Percentiles rank a stretch among this genome's conserved stretches.
Conservation (phyloP, 768 basidiomycete species). For the Xerocomus spinulosus region DNA sequence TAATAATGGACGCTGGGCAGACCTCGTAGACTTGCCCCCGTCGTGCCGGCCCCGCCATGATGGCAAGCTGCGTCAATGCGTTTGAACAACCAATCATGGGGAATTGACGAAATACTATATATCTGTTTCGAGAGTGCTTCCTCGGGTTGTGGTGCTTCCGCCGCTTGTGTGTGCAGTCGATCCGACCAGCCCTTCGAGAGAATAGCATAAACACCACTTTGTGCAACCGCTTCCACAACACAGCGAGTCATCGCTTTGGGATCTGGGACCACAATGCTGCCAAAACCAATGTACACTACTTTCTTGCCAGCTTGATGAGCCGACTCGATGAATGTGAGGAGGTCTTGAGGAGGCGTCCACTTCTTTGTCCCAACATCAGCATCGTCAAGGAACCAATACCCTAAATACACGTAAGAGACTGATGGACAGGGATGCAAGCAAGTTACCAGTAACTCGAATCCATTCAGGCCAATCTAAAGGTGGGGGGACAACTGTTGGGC, state of each 20-base stretch:
- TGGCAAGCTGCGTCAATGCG: slow-evolving; percentile 96
- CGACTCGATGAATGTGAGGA: slow-evolving; percentile 76
- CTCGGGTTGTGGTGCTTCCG: slow-evolving; percentile 57
- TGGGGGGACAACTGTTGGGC: slow-evolving; percentile 82
- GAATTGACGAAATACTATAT: slow-evolving; percentile 79
- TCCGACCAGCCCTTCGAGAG: slow-evolving; percentile 99
- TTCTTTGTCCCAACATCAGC: slow-evolving; percentile 85
- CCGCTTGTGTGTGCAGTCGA: slow-evolving; percentile 64
- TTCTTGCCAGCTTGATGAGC: slow-evolving; percentile 77
- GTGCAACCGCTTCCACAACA: slow-evolving; percentile 82
- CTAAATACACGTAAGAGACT: slow-evolving; percentile 35
- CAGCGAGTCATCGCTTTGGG: slow-evolving; percentile 88
- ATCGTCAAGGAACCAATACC: slow-evolving; percentile 96
- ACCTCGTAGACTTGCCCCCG: slow-evolving; percentile 92
- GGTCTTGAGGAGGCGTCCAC: slow-evolving; percentile 81
- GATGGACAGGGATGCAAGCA: slow-evolving; percentile 1
- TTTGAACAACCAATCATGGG: slow-evolving; percentile 95
- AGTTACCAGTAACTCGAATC: slow-evolving; percentile 84
- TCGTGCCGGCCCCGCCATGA: slow-evolving; percentile 96
- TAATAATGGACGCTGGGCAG: slow-evolving; percentile 14
- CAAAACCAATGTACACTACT: slow-evolving; percentile 96
- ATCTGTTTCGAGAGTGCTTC: slow-evolving; percentile 75
- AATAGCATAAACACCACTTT: slow-evolving; percentile 87
- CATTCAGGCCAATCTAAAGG: slow-evolving; percentile 99
- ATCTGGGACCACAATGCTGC: slow-evolving; percentile 95